A percentile compares a stretch with the other conserved stretches of the same genome.
Evolutionary conservation across 2,329 filamentous ascomycete species (phyloP).

Genomic region (Drechmeria coniospora): DNA sequence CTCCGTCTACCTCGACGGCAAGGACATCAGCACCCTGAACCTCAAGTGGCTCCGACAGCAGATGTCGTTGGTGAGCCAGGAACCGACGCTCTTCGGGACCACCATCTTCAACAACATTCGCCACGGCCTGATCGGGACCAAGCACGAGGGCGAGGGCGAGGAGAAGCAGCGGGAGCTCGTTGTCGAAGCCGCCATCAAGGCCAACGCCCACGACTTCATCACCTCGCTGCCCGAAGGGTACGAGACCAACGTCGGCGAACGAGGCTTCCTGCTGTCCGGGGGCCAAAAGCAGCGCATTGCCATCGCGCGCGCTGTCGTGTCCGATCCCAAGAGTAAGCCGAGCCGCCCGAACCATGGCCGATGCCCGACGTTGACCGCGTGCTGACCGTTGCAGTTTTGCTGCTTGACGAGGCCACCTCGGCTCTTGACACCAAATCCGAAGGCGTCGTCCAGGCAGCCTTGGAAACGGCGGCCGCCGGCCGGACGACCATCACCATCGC

Average conservation of each 20-base stretch:
- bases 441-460: conserved; percentile 80
- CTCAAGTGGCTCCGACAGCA: conserved; percentile 84
- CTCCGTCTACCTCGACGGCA: conserved; percentile 63
- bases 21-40: conserved; percentile 68
- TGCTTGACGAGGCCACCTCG: conserved; percentile 90
- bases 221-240: conserved; percentile 70
- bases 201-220: conserved; percentile 92
- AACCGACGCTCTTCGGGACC: conserved; percentile 78
- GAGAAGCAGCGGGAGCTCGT: conserved; percentile 59
- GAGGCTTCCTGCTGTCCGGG: conserved; percentile 81
- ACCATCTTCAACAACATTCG: conserved; percentile 82
- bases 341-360: background rate
- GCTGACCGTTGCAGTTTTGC: conserved; percentile 37
- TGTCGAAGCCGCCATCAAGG: conserved; percentile 69
- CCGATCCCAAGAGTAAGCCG: conserved; percentile 58
- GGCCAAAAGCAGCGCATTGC: conserved; percentile 96
- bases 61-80: conserved; percentile 83
- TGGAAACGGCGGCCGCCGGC: conserved; percentile 72
- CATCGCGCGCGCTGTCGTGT: conserved; percentile 80
- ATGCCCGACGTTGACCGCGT: background rate
- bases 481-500: conserved; percentile 94
- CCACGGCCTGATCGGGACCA: conserved; percentile 79
- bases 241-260: conserved; percentile 87
- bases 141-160: conserved; percentile 48
- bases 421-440: conserved; percentile 91